These are phyloP conservation scores for Alternaria ventricosa DNA, from an alignment of 2,329 filamentous ascomycete genomes.

Conservation along the genomic window DNA sequence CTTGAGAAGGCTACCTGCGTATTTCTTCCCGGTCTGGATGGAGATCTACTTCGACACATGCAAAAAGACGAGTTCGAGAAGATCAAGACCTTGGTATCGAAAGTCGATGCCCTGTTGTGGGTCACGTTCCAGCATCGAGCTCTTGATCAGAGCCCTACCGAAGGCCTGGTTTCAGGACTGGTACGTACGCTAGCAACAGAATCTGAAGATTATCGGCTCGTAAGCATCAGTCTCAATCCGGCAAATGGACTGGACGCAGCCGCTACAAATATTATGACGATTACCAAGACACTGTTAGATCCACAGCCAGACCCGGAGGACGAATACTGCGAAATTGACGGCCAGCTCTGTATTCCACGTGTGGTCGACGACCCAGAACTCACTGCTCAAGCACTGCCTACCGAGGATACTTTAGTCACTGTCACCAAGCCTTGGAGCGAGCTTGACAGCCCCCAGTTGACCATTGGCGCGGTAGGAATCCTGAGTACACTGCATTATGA, in stretches of 20 bases:
- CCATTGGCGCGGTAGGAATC: conserved; percentile 17
- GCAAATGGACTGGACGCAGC: background rate
- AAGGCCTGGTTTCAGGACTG: conserved; percentile 15
- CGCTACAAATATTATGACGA: conserved; percentile 1
- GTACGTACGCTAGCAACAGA: conserved; percentile 19
- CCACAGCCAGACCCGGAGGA: conserved; percentile 11
- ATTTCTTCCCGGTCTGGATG: conserved; percentile 11
- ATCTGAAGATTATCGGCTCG: conserved; percentile 12
- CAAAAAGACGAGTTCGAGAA: conserved; percentile 7
- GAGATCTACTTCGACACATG: conserved; percentile 9
- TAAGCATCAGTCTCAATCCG: conserved; percentile 10
- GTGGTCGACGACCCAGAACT: conserved; percentile 13
- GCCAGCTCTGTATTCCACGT: conserved; percentile 7
- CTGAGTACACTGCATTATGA: conserved; percentile 25
- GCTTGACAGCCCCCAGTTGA: conserved; percentile 11
- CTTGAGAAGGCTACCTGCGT: conserved; percentile 7
- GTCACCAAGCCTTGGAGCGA: conserved; percentile 24
- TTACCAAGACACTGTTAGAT: background rate
- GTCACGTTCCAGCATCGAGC: background rate
- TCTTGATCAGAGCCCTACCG: conserved; percentile 1
- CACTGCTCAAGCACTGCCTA: background rate
- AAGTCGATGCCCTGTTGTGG: conserved; percentile 9
- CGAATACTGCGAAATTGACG: conserved; percentile 17
- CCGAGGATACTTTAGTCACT: background rate
- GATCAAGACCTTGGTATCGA: conserved; percentile 7